Base-by-base conservation (phyloP, 129 eudicot species). In the Mikania micrantha region DNA sequence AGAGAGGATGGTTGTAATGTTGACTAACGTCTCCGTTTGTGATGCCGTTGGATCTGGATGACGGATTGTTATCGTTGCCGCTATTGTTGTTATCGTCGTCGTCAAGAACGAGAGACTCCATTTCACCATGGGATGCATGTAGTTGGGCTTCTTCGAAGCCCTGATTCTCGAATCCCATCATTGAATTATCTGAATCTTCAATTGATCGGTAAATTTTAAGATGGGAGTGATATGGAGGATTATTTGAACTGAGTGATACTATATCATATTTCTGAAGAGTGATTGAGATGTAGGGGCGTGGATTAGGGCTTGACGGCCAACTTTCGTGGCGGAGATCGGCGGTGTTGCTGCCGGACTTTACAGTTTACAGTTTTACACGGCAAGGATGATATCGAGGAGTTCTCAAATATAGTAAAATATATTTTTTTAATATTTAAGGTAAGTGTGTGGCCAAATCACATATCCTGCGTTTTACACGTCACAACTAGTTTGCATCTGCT, bases 111-210 rank as follows among this genome's bases (percentile, higher is more conserved):
- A 85, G 72, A 47, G 87, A 70, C 48, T 87, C 85, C 93, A 83
- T 88, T 49, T 74, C 79, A 62, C 78, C 95, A 9, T 62, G 77
- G 15, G 85, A 61, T 24, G 83, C 65, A 67, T 67, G 60, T 34
- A 73, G 76, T 40, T 72, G 80, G 35, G 88, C 69, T 66, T 84
- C 84, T 71, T 84, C 85, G 22, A 61, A 74, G 81, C 82, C 81
- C 59, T 85, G 89, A 42, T 76, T 79, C 42, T 83, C 94, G 47
- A 65, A 41, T 17, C 80, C 84, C 88, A 86, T 86, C 94, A 83
- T 83, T 57, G 70, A 74, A 68, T 71, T 24, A 42, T 49, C 65
- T 41, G 54, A 45, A 11, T 25, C 64, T 40, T 54, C 38, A 39
- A 69, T 69, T 69, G 53, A 69, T 53, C 38, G 4, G 39, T n/a